Conservation (phyloP, 177 flowering plant species). For the Vitis hybrid region DNA sequence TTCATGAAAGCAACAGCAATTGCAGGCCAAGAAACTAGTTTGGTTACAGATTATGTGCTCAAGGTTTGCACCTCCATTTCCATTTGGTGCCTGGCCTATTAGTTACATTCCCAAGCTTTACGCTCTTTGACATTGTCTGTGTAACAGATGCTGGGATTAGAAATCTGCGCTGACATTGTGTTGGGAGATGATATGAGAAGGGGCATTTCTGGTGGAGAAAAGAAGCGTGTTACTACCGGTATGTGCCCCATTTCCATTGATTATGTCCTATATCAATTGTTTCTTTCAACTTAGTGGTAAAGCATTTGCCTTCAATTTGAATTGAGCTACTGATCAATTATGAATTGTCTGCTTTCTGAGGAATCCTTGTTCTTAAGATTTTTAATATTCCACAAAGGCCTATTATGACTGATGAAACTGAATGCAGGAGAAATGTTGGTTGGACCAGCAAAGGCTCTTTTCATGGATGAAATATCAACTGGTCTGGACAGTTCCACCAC, state of each 20-base stretch:
- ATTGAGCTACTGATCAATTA: no score
- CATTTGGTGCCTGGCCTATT: not conserved
- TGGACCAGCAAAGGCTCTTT: conserved; percentile 41
- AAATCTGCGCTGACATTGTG: conserved; percentile 44
- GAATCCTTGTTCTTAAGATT: no score
- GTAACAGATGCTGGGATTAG: conserved; percentile 52
- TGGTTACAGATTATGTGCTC: conserved; percentile 53
- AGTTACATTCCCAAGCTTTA: not conserved
- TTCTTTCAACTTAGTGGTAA: no score
- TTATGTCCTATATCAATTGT: not conserved
- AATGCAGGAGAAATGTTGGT: conserved; percentile 46
- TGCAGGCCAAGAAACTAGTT: conserved; percentile 37
- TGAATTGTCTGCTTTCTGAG: no score
- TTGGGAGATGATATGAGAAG: conserved; percentile 57
- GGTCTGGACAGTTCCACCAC: conserved; percentile 49
- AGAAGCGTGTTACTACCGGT: conserved; percentile 62
- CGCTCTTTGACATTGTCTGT: not conserved
- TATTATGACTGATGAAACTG: not conserved
- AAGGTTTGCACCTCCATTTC: conserved; percentile 32
- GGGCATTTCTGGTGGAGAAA: conserved; percentile 63
- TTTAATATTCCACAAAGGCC: not conserved
- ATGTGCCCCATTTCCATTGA: not conserved
- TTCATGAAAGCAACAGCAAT: conserved; percentile 56
- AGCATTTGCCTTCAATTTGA: no score
- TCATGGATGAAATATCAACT: conserved; percentile 49